Evolutionary conservation across 202 grass and related monocot species (phyloP), one percentile per base, ranked within the genome.

Genomic region (Zoysia matrella): DNA sequence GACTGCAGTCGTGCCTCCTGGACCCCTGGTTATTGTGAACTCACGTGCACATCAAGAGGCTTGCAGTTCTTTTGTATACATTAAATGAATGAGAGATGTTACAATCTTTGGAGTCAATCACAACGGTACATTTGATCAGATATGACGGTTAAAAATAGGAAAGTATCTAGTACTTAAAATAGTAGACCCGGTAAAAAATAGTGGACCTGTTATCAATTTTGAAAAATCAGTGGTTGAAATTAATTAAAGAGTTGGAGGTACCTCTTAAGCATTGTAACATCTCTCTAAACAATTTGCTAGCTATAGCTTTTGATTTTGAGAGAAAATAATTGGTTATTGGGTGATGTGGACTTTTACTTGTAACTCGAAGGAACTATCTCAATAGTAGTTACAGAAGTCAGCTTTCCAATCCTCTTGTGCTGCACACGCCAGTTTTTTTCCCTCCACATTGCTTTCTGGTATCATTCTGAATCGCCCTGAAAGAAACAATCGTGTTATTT

Each of bases 281-380:
- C 30, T 36, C 30, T 36, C 30, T 75, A 66, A 82, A 88, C 76
- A 85, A 81, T 79, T 40, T 81, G 78, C 61, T 76, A n/a, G 58
- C 68, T 73, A 67, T 75, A 68, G 16, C 78, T 7, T 60, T 42
- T 48, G 16, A 60, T 72, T 18, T 52, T 69, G 60, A 48, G 39
- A 60, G 73, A 41, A 39, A 82, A 78, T 67, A 78, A 83, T 67
- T 64, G 15, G 18, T 14, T 58, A 46, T 60, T 60, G 47, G 52
- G 40, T 45, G 45, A 61, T 56, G 41, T 61, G 61, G 63, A 41
- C 75, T 44, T 54, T 47, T 75, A 6, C 7, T 15, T 70, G 69
- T 82, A 62, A 67, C 7, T 58, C 43, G 62, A 52, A 68, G 69
- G 56, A 46, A 36, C 30, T 36, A 36, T 36, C 30, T 36, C 30